Percentiles rank a stretch among this genome's conserved stretches.
Evolutionary conservation across 805 yeast species (phyloP).

Genomic region (Nakazawaea holstii): DNA sequence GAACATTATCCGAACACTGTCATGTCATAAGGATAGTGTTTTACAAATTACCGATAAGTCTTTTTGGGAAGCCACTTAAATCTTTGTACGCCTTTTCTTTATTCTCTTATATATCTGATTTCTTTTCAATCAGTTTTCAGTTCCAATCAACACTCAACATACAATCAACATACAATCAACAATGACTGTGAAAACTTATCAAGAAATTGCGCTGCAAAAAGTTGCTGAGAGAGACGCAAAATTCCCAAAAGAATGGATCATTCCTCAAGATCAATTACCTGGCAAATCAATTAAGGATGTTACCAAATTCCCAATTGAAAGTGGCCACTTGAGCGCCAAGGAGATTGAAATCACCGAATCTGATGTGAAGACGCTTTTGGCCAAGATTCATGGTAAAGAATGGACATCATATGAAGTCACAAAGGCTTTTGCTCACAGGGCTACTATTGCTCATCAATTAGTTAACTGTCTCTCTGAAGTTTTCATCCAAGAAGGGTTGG

Average conservation of each 20-base stretch:
- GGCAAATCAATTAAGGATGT: conserved; percentile 29
- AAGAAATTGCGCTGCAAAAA: conserved; percentile 36
- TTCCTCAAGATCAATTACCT: conserved; percentile 29
- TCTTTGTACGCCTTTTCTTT: no score
- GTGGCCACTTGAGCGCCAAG: conserved; percentile 26
- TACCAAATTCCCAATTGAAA: conserved; percentile 27
- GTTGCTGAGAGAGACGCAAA: conserved; percentile 33
- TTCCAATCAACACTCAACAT: neutral
- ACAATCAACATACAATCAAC: no score
- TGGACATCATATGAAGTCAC: conserved; percentile 41
- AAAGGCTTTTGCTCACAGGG: conserved; percentile 52
- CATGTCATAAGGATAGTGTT: no score
- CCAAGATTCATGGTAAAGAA: conserved; percentile 19
- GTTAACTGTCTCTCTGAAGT: conserved; percentile 34
- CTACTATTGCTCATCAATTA: conserved; percentile 54
- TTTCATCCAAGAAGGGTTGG: conserved; percentile 55
- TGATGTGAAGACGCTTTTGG: conserved; percentile 15
- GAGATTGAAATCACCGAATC: conserved; percentile 37
- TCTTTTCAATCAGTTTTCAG: no score
- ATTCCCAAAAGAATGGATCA: conserved; percentile 41
- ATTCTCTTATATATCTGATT: no score
- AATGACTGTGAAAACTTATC: conserved; percentile 18
- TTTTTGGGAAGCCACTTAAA: no score
- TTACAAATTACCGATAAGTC: no score
- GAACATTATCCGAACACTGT: neutral